These are phyloP conservation scores for Allomyces javanicus DNA, from an alignment of 192 early-diverging fungal species.

Conservation along the genomic window DNA sequence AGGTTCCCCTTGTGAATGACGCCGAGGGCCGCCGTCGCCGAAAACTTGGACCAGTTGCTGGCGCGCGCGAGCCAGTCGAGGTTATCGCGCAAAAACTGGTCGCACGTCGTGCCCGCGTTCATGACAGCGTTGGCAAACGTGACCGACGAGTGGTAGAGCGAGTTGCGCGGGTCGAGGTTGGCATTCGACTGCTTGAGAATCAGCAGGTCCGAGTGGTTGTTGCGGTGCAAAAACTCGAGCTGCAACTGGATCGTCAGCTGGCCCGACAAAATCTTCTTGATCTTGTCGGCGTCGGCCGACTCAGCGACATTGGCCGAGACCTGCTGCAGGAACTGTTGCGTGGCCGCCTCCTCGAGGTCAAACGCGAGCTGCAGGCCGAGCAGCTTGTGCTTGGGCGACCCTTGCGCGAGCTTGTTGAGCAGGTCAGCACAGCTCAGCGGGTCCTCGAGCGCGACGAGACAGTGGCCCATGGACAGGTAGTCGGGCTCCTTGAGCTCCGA, in stretches of 20 bases:
- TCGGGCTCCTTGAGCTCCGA: constrained; percentile 58
- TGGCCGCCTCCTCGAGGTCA: constrained; percentile 87
- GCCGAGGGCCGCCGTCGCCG: constrained; percentile 89
- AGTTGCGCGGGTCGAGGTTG: constrained; percentile 70
- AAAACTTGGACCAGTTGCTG: constrained; percentile 98
- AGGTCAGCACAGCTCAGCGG: constrained; percentile 51
- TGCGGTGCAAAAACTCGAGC: constrained; percentile 85
- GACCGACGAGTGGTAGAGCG: constrained; percentile 84
- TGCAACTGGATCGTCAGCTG: constrained; percentile 77
- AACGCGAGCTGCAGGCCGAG: constrained; percentile 94
- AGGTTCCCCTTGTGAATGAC: constrained; percentile 98
- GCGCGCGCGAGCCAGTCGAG: constrained; percentile 93
- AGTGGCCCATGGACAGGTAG: constrained; percentile 78
- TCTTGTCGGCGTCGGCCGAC: constrained; percentile 16
- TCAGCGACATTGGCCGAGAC: constrained; percentile 22
- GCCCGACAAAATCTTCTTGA: constrained; percentile 69
- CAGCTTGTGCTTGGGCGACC: constrained; percentile 19
- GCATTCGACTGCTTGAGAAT: constrained; percentile 88
- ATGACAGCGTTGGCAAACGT: constrained; percentile 95
- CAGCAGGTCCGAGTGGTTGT: constrained; percentile 88
- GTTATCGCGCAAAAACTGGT: constrained; percentile 92
- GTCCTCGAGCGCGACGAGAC: constrained; percentile 79
- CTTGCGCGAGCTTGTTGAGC: constrained; percentile 15
- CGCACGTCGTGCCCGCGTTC: constrained; percentile 94
- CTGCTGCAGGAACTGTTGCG: constrained; percentile 84